Evolutionary conservation across 2,329 filamentous ascomycete species (phyloP), one percentile per base, ranked within the genome.

Genomic region (Rhexocercosporidium sp.): DNA sequence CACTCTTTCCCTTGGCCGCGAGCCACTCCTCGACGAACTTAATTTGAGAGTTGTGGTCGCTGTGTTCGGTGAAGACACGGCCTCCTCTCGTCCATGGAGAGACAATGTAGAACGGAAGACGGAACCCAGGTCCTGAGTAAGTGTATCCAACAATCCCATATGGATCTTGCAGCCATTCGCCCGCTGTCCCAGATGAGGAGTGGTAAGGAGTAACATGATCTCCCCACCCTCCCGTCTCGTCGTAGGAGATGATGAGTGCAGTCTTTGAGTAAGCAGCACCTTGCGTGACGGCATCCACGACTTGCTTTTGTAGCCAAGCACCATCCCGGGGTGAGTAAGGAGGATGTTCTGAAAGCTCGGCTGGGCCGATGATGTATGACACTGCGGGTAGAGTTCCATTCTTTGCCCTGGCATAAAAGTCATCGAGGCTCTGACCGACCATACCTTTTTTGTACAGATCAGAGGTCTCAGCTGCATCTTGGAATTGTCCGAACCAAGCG

Each of bases 11-110:
- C 34, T 81, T 81, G 3, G 81, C 79, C 4, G 74, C 76, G 16
- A 84, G 76, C 83, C 83, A 85, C 71, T 82, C 75, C 73, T 86
- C 85, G 0, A 87, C 72, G 72, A 86, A 86, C 53, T 84, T 74
- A 37, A 86, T 83, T 67, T 86, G 84, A 0, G 84, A 87, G 69
- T 80, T 85, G 74, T 87, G 85, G 71, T 87, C 85, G 5, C 81
- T 79, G 54, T 83, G 82, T 73, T 86, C 84, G 0, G 83, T 85
- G 69, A 84, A 86, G 3, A 87, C 84, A 14, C 82, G 81, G 8
- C 82, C 82, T 14, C 83, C 83, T 9, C 84, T 82, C 0, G 84
- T 87, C 79, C 82, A 87, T 0, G 85, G 85, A 0, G 84, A 86
- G 65, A 87, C 79, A 75, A 87, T 85, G 70, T 84, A 83, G 67